Evolutionary conservation across 2,329 filamentous ascomycete genomes (phyloP).

Genomic region (Pseudocercospora eumusae): DNA sequence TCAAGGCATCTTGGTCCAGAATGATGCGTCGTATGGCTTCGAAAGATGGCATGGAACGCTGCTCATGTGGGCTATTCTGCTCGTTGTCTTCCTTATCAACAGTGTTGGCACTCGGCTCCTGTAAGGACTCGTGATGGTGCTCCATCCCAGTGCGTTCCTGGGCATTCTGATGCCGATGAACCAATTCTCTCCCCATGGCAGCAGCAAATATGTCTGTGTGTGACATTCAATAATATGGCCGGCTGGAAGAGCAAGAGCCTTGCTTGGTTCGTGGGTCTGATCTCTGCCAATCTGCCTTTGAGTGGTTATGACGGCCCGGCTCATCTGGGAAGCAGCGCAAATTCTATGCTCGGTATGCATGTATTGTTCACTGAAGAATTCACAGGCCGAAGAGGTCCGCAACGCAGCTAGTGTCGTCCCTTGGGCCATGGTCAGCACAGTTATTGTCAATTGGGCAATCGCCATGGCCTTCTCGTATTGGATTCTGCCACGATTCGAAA

Average conservation of each 20-base stretch:
- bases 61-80: constrained; percentile 29
- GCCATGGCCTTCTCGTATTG: constrained; percentile 45
- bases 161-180: constrained; percentile 43
- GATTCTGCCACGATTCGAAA: constrained; percentile 41
- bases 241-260: constrained; percentile 26
- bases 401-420: constrained; percentile 49
- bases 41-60: constrained; percentile 34
- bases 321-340: constrained; percentile 34
- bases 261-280: constrained; percentile 27
- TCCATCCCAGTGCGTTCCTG: constrained; percentile 55
- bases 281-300: constrained; percentile 20
- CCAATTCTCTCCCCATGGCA: constrained; percentile 20
- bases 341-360: too few relatives aligned
- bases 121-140: constrained; percentile 51
- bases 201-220: constrained; percentile 25
- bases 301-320: constrained; percentile 21
- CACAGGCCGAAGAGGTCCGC: constrained; percentile 48
- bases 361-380: too few relatives aligned
- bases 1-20: constrained; percentile 28
- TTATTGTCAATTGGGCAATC: constrained; percentile 48
- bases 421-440: constrained; percentile 47
- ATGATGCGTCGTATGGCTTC: constrained; percentile 21
- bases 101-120: constrained; percentile 46
- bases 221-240: constrained; percentile 23
- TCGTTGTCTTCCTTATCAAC: constrained; percentile 43